Base-by-base conservation (phyloP, 139 green algal species). In the Chlamydomonas sphaeroides region DNA sequence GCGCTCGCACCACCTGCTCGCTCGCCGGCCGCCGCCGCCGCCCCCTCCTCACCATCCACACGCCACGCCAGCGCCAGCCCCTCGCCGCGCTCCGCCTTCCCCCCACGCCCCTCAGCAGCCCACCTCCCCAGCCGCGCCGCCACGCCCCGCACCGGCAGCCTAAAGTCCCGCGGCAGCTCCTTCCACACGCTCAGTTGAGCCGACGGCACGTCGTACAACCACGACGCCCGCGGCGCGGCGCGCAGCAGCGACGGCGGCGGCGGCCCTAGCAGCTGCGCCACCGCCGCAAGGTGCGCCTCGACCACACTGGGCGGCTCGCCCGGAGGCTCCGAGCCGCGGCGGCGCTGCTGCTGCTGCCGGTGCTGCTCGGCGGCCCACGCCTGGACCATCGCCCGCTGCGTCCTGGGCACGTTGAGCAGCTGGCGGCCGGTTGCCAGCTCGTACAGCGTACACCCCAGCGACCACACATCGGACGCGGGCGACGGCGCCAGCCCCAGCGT, bases 401-500 rank as follows among this genome's bases (percentile, higher is more conserved):
- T n/a, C n/a, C n/a, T n/a, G n/a, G 75, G 75, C 67, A 93, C 86
- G 87, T 94, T 92, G 32, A 97, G 89, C 6, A 97, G 88, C 33
- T 94, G 91, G 41, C 72, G 78, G 23, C 96, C 96, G 7, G 90
- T 92, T 33, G 90, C 89, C 35, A 99, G 93, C 91, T 99, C 96
- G 32, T 91, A 95, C 5, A 99, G 78, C 68, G 97, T 95, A 87
- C 94, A 98, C 3, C 95, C 96, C 33, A 99, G 82, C n/a, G 88
- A 95, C 96, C 96, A 99, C 23, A 99, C 81, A 87, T 99, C 96
- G 35, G 87, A 91, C 17, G 88, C 87, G 66, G 83, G 90, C 33
- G 90, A 95, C 66, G 94, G 89, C 15, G 89, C 42, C 0, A 86
- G 89, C 7, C 93, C 86, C 45, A 92, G 75, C 83, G 95, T 93